A percentile compares a stretch with the other conserved stretches of the same genome.
Conservation (phyloP, 768 basidiomycete genomes). For the Rhizopogon rudus region DNA sequence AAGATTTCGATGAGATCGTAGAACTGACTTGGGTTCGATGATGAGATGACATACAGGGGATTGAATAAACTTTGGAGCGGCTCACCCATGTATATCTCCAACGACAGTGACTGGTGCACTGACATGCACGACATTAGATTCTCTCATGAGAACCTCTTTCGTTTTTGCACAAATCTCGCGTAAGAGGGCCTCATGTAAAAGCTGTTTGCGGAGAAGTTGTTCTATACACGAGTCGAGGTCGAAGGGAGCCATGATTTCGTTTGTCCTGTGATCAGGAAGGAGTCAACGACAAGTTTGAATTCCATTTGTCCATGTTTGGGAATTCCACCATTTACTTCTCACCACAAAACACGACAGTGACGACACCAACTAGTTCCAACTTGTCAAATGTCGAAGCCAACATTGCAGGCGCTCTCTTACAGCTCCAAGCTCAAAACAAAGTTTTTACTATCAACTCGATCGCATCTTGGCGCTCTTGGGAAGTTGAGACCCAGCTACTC, state of each 20-base stretch:
- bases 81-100: constrained; percentile 98
- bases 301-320: constrained; percentile 34
- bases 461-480: not conserved
- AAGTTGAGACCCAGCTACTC: not conserved
- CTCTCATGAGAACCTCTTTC: constrained; percentile 98
- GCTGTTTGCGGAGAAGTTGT: constrained; percentile 85
- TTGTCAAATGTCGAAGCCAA: not conserved
- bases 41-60: constrained; percentile 20
- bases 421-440: not conserved
- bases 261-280: not conserved
- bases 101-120: constrained; percentile 97
- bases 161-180: constrained; percentile 99
- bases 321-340: not conserved
- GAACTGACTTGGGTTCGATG: constrained; percentile 74
- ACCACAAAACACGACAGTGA: not conserved
- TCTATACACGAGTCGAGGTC: constrained; percentile 96
- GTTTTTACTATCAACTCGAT: not conserved
- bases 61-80: constrained; percentile 12
- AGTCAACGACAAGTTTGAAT: not conserved
- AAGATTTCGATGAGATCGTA: constrained; percentile 99
- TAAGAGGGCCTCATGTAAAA: constrained; percentile 89
- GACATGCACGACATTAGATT: constrained; percentile 97
- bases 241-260: constrained; percentile 48
- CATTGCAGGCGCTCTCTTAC: not conserved
- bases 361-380: too few species aligned